phyloP scores from a whole-genome alignment of 2,329 filamentous ascomycete species.

The Ilyonectria robusta region DNA sequence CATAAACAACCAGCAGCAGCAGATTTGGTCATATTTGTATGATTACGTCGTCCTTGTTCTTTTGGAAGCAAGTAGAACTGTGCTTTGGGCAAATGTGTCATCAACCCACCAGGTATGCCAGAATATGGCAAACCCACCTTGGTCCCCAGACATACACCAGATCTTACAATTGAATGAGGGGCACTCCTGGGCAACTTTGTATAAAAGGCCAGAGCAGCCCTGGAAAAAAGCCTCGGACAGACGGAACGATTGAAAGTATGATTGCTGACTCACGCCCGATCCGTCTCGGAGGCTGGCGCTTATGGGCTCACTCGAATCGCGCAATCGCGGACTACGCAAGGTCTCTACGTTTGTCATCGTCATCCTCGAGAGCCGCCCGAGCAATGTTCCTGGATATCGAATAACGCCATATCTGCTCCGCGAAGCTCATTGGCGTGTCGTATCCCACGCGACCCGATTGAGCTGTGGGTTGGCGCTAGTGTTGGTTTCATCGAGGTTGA shows the following conservation, averaged over 20 bases:
- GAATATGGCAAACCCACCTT: no score
- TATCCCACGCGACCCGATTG: not conserved
- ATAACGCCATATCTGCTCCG: constrained; percentile 22
- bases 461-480: constrained; percentile 17
- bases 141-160: not conserved
- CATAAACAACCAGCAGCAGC: no score
- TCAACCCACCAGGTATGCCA: no score
- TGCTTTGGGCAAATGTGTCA: no score
- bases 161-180: not conserved
- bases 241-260: not conserved
- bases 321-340: not conserved
- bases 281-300: not conserved
- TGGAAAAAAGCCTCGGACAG: not conserved
- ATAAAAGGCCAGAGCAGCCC: not conserved
- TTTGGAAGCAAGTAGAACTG: no score
- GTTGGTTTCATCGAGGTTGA: constrained; percentile 27
- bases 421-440: constrained; percentile 2
- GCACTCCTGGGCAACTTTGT: not conserved
- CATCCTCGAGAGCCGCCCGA: not conserved
- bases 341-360: not conserved
- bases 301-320: not conserved
- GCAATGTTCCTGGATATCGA: not conserved
- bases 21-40: no score
- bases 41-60: not conserved
- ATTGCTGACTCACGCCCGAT: not conserved